Evolutionary conservation across 2,329 filamentous ascomycete species (phyloP).

Genomic region (Orbilia javanica): DNA sequence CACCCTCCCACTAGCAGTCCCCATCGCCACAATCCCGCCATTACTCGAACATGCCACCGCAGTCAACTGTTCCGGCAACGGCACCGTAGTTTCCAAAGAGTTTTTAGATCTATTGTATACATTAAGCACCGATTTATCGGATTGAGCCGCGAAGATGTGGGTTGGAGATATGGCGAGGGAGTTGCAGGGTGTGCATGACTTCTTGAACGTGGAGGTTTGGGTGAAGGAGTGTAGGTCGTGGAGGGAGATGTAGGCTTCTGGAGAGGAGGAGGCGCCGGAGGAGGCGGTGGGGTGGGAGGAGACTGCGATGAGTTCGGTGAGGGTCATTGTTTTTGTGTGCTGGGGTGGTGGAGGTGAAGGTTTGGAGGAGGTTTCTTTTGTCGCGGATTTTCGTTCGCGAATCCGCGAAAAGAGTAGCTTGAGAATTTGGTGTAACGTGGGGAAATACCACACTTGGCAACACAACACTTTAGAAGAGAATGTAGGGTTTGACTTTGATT

Average conservation of each 20-base stretch:
- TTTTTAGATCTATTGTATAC: constrained; percentile 87
- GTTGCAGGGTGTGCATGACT: constrained; percentile 83
- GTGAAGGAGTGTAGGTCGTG: constrained; percentile 90
- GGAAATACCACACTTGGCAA: not conserved
- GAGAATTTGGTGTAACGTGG: constrained; percentile 29
- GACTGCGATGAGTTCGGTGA: constrained; percentile 53
- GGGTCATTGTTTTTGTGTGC: constrained; percentile 30
- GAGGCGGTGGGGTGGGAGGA: constrained; percentile 40
- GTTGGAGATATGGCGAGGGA: constrained; percentile 82
- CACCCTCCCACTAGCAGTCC: constrained; percentile 85
- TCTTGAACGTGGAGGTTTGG: constrained; percentile 89
- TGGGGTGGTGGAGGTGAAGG: not conserved
- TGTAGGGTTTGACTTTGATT: not conserved
- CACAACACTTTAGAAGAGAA: not conserved
- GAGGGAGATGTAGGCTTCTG: constrained; percentile 67
- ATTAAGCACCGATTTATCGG: constrained; percentile 90
- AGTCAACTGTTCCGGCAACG: constrained; percentile 87
- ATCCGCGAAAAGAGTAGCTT: not conserved
- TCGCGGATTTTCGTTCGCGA: not conserved
- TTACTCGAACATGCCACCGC: constrained; percentile 78
- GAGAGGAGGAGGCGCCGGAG: constrained; percentile 63
- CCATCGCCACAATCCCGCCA: constrained; percentile 74
- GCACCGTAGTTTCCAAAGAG: constrained; percentile 87
- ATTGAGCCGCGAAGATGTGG: constrained; percentile 91
- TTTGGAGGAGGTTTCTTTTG: not conserved